Evolutionary conservation across 331 rosid species (phyloP).

Genomic region (Ulmus americana): DNA sequence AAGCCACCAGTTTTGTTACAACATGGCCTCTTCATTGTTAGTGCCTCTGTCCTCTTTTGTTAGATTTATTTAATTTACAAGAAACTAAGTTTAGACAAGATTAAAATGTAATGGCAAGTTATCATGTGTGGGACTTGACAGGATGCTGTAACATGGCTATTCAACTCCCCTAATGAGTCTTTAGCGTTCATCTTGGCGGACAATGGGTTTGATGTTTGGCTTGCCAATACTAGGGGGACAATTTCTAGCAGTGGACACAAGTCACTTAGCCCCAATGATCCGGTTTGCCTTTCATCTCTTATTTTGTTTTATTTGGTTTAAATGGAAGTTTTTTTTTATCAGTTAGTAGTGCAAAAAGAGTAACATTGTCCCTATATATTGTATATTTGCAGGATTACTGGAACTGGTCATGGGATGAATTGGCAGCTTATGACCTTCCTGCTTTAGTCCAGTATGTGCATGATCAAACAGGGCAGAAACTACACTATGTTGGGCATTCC

Average conservation of each 20-base stretch:
- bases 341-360: too few species aligned
- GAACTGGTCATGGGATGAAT: conserved; percentile 95
- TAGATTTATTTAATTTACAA: neutral
- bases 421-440: conserved; percentile 76
- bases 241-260: conserved; percentile 52
- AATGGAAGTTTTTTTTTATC: too few species aligned
- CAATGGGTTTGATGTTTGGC: conserved; percentile 78
- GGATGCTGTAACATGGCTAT: conserved; percentile 73
- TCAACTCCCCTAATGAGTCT: conserved; percentile 55
- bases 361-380: too few species aligned
- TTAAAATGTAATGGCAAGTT: neutral
- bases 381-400: conserved; percentile 51
- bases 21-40: conserved; percentile 69
- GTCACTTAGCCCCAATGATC: conserved; percentile 37
- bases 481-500: conserved; percentile 76
- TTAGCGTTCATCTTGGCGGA: conserved; percentile 72
- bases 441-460: conserved; percentile 57
- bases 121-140: conserved; percentile 17
- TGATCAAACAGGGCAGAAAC: conserved; percentile 52
- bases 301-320: neutral
- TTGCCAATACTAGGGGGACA: conserved; percentile 75
- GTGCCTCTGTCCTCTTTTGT: neutral
- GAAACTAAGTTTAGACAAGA: neutral
- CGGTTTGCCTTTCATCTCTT: conserved; percentile 30
- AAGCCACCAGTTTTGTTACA: conserved; percentile 66